Base-by-base conservation (phyloP, 1,139 yeast genomes). In the Kodamaea ohmeri region DNA sequence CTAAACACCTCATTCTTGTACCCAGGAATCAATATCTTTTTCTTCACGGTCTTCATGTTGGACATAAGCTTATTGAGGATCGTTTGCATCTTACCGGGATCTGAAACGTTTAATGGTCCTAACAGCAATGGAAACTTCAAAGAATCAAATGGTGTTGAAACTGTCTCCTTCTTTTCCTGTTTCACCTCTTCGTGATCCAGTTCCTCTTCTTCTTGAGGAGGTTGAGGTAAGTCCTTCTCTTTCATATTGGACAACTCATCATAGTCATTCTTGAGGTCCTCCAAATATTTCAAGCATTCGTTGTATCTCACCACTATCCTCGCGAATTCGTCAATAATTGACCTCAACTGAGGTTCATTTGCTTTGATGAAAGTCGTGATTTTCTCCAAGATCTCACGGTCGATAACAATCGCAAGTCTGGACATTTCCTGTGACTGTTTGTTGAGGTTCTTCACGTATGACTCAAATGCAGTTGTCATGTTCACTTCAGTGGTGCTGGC, bases 21-120 rank as follows among this genome's bases (percentile, higher is more conserved):
- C 0, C 76, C 76, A 1, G 76, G 74, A 27, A 71, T 47, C 0
- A 71, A 67, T 18, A 71, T 58, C 33, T 58, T 62, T 32, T 74
- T 55, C 40, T 55, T 61, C 2, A 49, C 47, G 0, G 63, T 56
- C 7, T 64, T 58, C 12, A 68, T 58, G 4, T 53, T 43, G 4
- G 42, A 27, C 11, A 64, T 56, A 37, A 67, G 49, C 20, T 49
- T 51, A 11, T 48, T 39, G 8, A 71, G 36, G 20, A 67, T 52
- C 2, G 38, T 29, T 4, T 56, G 44, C 14, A 71, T 50, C 8
- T 56, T 59, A 2, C 44, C 45, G 4, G 41, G 30, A 7, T 50
- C 41, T n/a, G 41, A 38, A 6, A 64, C 40, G 14, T 43, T 44
- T 1, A 52, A 47, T 0, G 68, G 53, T 1, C 73, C 74, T 2